Base-by-base conservation (phyloP, 169 alveolate genomes). In the Cryptosporidium sp. region DNA sequence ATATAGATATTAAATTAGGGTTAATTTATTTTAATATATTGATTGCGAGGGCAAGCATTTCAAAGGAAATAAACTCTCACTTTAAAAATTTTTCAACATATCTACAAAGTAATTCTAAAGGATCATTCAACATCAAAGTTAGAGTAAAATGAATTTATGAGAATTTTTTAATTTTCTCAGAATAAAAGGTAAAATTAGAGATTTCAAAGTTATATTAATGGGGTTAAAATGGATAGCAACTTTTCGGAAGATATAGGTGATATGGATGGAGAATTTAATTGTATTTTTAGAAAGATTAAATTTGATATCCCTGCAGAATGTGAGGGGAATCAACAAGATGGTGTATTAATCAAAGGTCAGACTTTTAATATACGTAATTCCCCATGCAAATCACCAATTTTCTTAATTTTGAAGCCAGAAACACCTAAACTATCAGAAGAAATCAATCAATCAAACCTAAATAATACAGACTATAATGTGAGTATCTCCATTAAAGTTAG, bases 261-360 rank as follows among this genome's bases (percentile, higher is more conserved):
- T 10, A 65, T 37, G 4, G 50, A 31, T 37, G 71, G 71, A 65
- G 71, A 65, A 33, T 65, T 65, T 6, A 65, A 65, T 35, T 65
- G 71, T 37, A 6, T 65, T 21, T 65, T 14, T 3, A 65, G 26
- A 65, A 65, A 37, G 16, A 33, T 65, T 10, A 37, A 65, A 39
- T 65, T 65, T 12, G 52, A 29, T 16, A n/a, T 55, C 8, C 67
- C 67, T 55, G 21, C 16, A 21, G 35, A 55, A 55, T 55, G 31
- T 12, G 35, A 55, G 23, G 67, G 16, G 8, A 55, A 26, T 21
- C 7, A 23, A 0, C 37, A 21, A 12, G 35, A 55, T 55, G 26
- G 35, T 26, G 14, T 26, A 21, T n/a, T 26, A 21, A 10, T 55
- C 2, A 55, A 21, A 55, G 9, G 35, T 26, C 35, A 55, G n/a